Conservation (phyloP, 1,284 basidiomycete species). For the Sporisorium iseilematis-ciliati region DNA sequence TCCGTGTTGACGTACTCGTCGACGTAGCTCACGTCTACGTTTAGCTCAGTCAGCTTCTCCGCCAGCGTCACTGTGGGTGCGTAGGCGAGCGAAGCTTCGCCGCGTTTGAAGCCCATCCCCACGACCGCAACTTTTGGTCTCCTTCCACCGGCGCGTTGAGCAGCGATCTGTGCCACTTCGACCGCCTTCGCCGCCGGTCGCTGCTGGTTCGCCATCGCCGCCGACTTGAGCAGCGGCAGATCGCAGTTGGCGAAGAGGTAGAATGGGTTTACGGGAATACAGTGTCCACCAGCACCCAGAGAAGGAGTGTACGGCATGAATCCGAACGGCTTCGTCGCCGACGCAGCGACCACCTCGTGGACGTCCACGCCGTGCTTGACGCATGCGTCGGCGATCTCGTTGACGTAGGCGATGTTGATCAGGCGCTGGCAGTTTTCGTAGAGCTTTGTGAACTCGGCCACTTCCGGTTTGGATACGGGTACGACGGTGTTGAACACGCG, state of each 20-base stretch:
- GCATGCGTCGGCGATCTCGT: conserved; percentile 48
- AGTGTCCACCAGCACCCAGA: conserved; percentile 40
- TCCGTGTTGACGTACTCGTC: conserved; percentile 35
- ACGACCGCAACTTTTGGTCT: conserved; percentile 20
- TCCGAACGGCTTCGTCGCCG: conserved; percentile 40
- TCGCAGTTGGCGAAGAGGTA: conserved; percentile 42
- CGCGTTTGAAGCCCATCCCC: conserved; percentile 43
- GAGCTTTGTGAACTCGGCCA: conserved; percentile 42
- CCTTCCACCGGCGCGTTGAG: background rate
- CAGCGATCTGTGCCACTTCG: conserved; percentile 21
- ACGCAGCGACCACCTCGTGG: conserved; percentile 37
- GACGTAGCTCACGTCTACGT: conserved; percentile 30
- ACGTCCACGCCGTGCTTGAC: conserved; percentile 33
- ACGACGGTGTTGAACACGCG: conserved; percentile 36
- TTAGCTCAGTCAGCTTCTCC: conserved; percentile 27
- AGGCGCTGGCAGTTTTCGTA: conserved; percentile 46
- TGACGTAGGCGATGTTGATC: conserved; percentile 48
- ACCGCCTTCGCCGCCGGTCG: conserved; percentile 20
- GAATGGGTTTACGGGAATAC: conserved; percentile 44
- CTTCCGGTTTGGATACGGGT: conserved; percentile 31
- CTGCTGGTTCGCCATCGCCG: conserved; percentile 29
- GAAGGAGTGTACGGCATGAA: conserved; percentile 38
- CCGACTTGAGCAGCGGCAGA: conserved; percentile 26
- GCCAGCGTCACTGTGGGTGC: conserved; percentile 40
- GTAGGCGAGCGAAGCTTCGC: conserved; percentile 33